Percentiles rank a stretch among this genome's conserved stretches.
phyloP scores from a whole-genome alignment of 345 rosid genomes.

The Acer saccharum region DNA sequence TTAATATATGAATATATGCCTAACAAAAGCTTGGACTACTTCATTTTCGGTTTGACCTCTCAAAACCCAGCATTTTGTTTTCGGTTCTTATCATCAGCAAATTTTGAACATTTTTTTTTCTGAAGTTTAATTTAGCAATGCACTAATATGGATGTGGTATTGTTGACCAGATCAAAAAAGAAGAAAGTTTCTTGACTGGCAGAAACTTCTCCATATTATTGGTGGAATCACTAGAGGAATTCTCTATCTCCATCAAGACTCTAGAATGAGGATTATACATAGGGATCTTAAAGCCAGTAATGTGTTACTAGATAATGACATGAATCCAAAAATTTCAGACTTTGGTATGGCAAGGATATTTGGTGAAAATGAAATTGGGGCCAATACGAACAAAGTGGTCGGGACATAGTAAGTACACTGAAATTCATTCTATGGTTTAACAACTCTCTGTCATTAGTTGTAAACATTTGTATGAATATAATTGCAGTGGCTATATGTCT shows the following conservation, averaged over 20 bases:
- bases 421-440: too few species aligned
- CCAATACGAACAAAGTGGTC: slow-evolving; percentile 23
- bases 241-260: slow-evolving; percentile 36
- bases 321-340: slow-evolving; percentile 37
- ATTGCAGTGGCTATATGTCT: slow-evolving; percentile 48
- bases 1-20: slow-evolving; percentile 40
- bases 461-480: too few species aligned
- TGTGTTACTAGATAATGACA: slow-evolving; percentile 26
- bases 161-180: slow-evolving; percentile 8
- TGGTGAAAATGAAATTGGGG: slow-evolving; percentile 25
- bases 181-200: slow-evolving; percentile 25
- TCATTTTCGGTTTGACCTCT: slow-evolving; percentile 29
- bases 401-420: slow-evolving; percentile 33
- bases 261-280: slow-evolving; percentile 33
- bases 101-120: background rate
- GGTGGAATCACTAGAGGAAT: slow-evolving; percentile 34
- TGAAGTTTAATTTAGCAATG: too few species aligned
- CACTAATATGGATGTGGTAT: too few species aligned
- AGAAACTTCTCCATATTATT: slow-evolving; percentile 15
- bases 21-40: slow-evolving; percentile 37
- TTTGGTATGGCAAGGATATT: slow-evolving; percentile 35
- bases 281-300: slow-evolving; percentile 40
- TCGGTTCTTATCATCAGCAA: background rate
- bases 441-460: too few species aligned
- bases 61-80: too few species aligned